Percentiles rank a stretch among this genome's conserved stretches.
Conservation (phyloP, 768 basidiomycete genomes). For the Mycena rosella region DNA sequence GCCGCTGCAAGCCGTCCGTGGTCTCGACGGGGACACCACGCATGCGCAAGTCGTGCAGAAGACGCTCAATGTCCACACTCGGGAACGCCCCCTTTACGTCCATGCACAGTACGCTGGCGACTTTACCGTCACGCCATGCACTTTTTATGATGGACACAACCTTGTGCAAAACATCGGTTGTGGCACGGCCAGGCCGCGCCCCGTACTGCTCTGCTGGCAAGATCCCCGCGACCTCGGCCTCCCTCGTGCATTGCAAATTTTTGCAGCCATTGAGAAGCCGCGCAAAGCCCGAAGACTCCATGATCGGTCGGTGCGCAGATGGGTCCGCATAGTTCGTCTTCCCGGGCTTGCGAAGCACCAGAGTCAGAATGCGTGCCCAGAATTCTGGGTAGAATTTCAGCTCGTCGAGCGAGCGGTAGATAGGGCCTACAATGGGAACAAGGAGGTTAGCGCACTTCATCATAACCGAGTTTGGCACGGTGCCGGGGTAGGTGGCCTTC, state of each 20-base stretch:
- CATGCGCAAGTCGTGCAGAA: conserved; percentile 48
- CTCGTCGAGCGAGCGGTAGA: conserved; percentile 46
- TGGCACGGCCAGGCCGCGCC: conserved; percentile 51
- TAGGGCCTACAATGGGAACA: conserved; percentile 39
- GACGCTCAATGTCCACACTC: too few relatives aligned
- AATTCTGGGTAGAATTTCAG: conserved; percentile 36
- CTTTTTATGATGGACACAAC: conserved; percentile 50
- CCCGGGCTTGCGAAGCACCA: conserved; percentile 50
- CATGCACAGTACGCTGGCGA: conserved; percentile 53
- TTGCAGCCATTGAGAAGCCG: conserved; percentile 30
- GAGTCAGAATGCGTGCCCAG: conserved; percentile 45
- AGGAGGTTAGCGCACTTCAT: conserved; percentile 40
- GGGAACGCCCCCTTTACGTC: conserved; percentile 61
- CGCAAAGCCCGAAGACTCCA: conserved; percentile 47
- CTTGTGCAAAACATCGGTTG: conserved; percentile 50
- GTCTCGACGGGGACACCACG: conserved; percentile 44
- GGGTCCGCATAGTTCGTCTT: conserved; percentile 47
- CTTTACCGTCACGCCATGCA: conserved; percentile 51
- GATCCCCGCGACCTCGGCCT: conserved; percentile 45
- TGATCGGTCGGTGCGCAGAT: conserved; percentile 54
- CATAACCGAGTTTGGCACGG: too few relatives aligned
- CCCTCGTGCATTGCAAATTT: conserved; percentile 28
- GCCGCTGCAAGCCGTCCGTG: conserved; percentile 19
- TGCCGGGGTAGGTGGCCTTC: too few relatives aligned
- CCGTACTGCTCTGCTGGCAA: conserved; percentile 55